Evolutionary conservation across 768 basidiomycete species (phyloP).

Genomic region (Kwoniella bestiolae): DNA sequence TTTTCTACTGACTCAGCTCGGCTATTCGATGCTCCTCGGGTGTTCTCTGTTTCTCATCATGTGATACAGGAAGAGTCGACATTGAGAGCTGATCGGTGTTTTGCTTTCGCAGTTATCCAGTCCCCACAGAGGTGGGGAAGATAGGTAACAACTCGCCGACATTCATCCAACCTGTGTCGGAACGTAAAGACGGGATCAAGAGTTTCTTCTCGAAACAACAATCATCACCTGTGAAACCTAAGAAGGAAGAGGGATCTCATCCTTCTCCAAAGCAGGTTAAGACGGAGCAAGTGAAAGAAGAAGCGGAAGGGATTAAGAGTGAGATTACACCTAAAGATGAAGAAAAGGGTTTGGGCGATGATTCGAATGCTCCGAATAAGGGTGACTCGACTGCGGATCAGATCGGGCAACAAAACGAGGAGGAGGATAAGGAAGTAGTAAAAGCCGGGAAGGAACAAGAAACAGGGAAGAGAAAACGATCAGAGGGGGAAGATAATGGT

Average conservation of each 20-base stretch:
- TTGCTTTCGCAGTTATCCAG: slow-evolving; percentile 69
- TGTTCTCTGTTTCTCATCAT: too few species aligned
- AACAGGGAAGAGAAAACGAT: slow-evolving; percentile 5
- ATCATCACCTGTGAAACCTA: slow-evolving; percentile 29
- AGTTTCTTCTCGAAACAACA: slow-evolving; percentile 57
- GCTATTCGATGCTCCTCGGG: neutral
- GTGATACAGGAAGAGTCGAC: too few species aligned
- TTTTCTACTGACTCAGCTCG: neutral
- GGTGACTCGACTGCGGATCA: neutral
- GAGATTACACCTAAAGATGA: slow-evolving; percentile 25
- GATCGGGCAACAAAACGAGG: too few species aligned
- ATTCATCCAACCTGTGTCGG: slow-evolving; percentile 78
- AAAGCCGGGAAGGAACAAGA: slow-evolving; percentile 21
- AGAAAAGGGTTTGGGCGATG: slow-evolving; percentile 47
- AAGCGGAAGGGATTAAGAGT: slow-evolving; percentile 31
- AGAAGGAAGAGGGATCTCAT: slow-evolving; percentile 6
- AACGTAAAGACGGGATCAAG: slow-evolving; percentile 77
- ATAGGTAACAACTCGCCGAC: slow-evolving; percentile 80
- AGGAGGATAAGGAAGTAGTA: neutral
- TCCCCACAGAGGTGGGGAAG: slow-evolving; percentile 87
- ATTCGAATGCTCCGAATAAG: slow-evolving; percentile 52
- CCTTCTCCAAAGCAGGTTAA: neutral
- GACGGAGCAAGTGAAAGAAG: slow-evolving; percentile 24
- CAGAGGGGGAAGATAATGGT: slow-evolving; percentile 9
- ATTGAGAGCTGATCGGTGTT: neutral